phyloP scores from a whole-genome alignment of 176 grass and related monocot species.

The Carex cristatella region DNA sequence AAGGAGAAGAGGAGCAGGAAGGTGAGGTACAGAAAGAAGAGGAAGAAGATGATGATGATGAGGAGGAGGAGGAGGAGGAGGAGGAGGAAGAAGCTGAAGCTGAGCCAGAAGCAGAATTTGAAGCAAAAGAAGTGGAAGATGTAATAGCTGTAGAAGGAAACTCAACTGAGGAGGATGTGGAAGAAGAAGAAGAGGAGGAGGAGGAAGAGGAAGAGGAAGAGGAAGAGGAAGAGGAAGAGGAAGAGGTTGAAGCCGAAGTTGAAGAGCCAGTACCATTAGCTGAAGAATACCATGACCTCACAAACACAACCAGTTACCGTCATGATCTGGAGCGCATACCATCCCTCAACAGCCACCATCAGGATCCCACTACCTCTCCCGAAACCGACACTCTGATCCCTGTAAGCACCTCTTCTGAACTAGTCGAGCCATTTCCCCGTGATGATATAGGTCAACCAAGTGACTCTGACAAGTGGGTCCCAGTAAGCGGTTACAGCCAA shows the following conservation, averaged over 20 bases:
- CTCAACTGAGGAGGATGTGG: background rate
- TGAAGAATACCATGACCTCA: constrained; percentile 2
- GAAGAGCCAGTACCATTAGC: background rate
- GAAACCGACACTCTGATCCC: background rate
- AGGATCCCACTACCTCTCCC: background rate
- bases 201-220: background rate
- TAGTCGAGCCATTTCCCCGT: background rate
- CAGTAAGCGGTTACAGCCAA: constrained; percentile 27
- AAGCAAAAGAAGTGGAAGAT: constrained; percentile 8
- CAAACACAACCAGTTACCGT: constrained; percentile 9
- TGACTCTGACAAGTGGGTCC: constrained; percentile 26
- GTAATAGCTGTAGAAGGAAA: background rate
- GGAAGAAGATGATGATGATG: background rate
- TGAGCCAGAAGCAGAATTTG: constrained; percentile 3
- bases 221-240: background rate
- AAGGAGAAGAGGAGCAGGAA: background rate
- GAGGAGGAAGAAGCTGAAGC: background rate
- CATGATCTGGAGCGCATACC: constrained; percentile 27
- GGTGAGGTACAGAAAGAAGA: background rate
- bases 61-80: background rate
- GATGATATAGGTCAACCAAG: background rate
- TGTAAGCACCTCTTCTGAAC: constrained; percentile 1
- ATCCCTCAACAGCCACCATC: constrained; percentile 33
- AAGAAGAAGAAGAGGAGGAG: background rate
- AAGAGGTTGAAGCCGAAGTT: background rate